phyloP scores from a whole-genome alignment of 1,284 basidiomycete genomes.

The Gomphus bonarii region DNA sequence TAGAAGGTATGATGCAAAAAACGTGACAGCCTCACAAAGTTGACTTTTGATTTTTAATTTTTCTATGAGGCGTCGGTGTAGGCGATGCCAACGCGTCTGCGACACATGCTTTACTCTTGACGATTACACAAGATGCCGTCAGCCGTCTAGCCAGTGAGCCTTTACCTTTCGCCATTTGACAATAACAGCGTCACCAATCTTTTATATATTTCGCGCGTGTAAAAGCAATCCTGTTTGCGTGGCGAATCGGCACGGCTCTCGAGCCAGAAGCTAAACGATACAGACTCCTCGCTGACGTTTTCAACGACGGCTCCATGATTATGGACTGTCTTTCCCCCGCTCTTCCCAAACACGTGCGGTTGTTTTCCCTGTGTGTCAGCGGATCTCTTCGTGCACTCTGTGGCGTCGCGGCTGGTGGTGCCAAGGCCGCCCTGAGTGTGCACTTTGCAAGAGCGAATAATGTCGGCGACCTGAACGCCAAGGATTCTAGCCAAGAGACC shows the following conservation, averaged over 20 bases:
- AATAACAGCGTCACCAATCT: too few relatives aligned
- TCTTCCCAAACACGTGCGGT: conserved; percentile 32
- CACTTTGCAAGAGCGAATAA: conserved; percentile 55
- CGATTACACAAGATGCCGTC: conserved; percentile 51
- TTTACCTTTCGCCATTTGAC: too few relatives aligned
- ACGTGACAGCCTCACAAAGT: background rate
- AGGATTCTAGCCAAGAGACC: conserved; percentile 62
- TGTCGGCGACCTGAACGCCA: conserved; percentile 59
- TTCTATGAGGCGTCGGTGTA: conserved; percentile 49
- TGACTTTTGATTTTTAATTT: background rate
- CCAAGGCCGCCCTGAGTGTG: conserved; percentile 56
- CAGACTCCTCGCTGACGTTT: conserved; percentile 56
- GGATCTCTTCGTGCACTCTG: conserved; percentile 48
- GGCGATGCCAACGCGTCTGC: conserved; percentile 55
- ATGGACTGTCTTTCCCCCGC: conserved; percentile 51
- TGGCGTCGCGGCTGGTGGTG: conserved; percentile 49
- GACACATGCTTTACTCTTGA: conserved; percentile 52
- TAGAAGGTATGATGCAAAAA: conserved; percentile 41
- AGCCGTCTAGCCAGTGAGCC: conserved; percentile 50
- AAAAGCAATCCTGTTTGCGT: conserved; percentile 50
- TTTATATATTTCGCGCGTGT: too few relatives aligned
- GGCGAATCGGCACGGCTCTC: conserved; percentile 50
- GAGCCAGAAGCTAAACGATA: conserved; percentile 62
- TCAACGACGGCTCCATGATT: conserved; percentile 50
- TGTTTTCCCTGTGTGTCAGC: conserved; percentile 43